A percentile compares a stretch with the other conserved stretches of the same genome.
Evolutionary conservation across 2,329 filamentous ascomycete species (phyloP).

Genomic region (Aspergillus sojae): DNA sequence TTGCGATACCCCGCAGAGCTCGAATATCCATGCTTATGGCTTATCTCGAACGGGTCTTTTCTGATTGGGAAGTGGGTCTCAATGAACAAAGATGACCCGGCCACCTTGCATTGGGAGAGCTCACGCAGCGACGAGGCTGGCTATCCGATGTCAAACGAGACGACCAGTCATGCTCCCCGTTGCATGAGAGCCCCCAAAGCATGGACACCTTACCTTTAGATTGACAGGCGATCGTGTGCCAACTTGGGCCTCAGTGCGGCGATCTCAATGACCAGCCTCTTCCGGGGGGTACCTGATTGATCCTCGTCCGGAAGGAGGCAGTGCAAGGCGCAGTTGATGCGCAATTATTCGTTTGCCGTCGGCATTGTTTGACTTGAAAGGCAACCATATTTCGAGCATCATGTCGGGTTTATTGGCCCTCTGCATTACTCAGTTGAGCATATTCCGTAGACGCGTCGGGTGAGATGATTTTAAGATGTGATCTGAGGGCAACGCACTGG

Average conservation of each 20-base stretch:
- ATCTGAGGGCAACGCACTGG: neutral
- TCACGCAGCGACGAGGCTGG: neutral
- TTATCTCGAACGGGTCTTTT: neutral
- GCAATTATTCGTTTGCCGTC: neutral
- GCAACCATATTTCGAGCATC: neutral
- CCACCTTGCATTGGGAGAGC: neutral
- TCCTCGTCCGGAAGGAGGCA: neutral
- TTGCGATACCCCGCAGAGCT: neutral
- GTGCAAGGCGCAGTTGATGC: slow-evolving; percentile 1
- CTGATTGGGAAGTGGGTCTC: neutral
- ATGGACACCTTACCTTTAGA: neutral
- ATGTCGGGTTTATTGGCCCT: neutral
- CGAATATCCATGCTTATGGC: neutral
- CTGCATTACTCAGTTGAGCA: neutral
- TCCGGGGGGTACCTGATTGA: neutral
- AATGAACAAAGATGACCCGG: neutral
- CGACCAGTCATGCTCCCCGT: neutral
- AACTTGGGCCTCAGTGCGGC: neutral
- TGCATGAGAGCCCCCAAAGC: neutral
- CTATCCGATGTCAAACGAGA: neutral
- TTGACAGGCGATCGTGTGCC: neutral
- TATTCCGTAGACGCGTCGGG: neutral
- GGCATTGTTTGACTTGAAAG: neutral
- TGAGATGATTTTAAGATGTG: neutral
- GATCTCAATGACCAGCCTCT: neutral